Evolutionary conservation across 176 grass and related monocot genomes (phyloP).

Genomic region (Aegilops tauschii): DNA sequence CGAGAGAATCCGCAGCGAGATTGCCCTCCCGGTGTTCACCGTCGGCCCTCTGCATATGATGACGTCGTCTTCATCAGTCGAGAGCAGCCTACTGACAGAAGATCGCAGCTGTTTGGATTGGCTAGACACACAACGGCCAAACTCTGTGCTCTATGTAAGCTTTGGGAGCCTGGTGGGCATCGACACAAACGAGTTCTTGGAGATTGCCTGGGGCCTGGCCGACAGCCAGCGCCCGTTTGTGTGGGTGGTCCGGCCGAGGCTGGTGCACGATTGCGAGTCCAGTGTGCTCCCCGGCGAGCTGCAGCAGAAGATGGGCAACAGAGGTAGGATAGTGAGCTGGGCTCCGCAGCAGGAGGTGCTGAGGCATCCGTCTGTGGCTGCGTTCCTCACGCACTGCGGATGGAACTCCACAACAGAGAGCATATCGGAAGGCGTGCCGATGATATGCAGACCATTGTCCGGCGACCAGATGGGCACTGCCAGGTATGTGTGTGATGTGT

Average conservation of each 20-base stretch:
- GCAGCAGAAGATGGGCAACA: not conserved
- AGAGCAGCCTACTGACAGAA: not conserved
- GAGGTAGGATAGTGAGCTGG: constrained; percentile 12
- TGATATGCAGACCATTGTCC: constrained; percentile 15
- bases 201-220: not conserved
- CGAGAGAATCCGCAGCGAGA: not conserved
- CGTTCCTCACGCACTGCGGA: constrained; percentile 41
- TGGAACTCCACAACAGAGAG: constrained; percentile 48
- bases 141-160: not conserved
- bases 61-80: not conserved
- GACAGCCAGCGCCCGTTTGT: not conserved
- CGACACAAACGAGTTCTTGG: not conserved
- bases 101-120: constrained; percentile 23
- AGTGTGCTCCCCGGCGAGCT: not conserved
- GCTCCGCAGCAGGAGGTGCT: constrained; percentile 29
- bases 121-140: not conserved
- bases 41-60: constrained; percentile 7
- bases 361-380: not conserved
- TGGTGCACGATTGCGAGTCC: not conserved
- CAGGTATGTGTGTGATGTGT: not conserved
- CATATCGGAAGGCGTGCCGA: not conserved
- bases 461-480: constrained; percentile 4
- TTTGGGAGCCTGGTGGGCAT: not conserved
- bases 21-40: constrained; percentile 6
- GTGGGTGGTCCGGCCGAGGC: constrained; percentile 26